These are phyloP conservation scores for Phoma sp. DNA, from an alignment of 2,329 filamentous ascomycete genomes.

Conservation along the genomic window DNA sequence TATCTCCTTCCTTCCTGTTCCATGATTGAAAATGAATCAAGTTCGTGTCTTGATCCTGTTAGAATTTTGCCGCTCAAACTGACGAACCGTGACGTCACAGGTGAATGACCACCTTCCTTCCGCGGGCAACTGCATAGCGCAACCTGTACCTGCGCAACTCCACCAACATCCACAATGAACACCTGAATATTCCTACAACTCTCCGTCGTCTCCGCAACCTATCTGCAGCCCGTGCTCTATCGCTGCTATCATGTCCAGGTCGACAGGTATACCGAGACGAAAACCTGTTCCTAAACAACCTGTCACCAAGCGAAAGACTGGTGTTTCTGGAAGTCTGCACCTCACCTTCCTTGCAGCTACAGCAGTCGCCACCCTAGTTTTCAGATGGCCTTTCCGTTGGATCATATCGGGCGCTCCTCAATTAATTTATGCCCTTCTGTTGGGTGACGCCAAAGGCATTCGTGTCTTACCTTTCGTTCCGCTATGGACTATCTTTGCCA, in stretches of 20 bases:
- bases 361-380: conserved; percentile 2
- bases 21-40: background rate
- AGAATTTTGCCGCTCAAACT: conserved; percentile 3
- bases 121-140: background rate
- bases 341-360: conserved; percentile 6
- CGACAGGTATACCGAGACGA: conserved; percentile 6
- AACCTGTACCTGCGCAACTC: conserved; percentile 10
- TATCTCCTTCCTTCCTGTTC: conserved; percentile 3
- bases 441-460: conserved; percentile 46
- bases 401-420: conserved; percentile 53
- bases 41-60: background rate
- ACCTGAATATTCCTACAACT: background rate
- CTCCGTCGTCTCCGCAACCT: background rate
- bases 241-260: conserved; percentile 8
- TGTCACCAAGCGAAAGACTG: conserved; percentile 8
- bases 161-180: conserved; percentile 7
- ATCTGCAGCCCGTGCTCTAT: background rate
- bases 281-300: conserved; percentile 3
- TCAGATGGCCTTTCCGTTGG: conserved; percentile 44
- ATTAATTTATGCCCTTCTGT: conserved; percentile 46
- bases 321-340: conserved; percentile 8
- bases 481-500: conserved; percentile 57
- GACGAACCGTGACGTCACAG: conserved; percentile 12
- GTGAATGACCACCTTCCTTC: conserved; percentile 11
- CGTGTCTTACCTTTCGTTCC: conserved; percentile 55